Evolutionary conservation across 768 basidiomycete genomes (phyloP).

Genomic region (Paxillus involutus): DNA sequence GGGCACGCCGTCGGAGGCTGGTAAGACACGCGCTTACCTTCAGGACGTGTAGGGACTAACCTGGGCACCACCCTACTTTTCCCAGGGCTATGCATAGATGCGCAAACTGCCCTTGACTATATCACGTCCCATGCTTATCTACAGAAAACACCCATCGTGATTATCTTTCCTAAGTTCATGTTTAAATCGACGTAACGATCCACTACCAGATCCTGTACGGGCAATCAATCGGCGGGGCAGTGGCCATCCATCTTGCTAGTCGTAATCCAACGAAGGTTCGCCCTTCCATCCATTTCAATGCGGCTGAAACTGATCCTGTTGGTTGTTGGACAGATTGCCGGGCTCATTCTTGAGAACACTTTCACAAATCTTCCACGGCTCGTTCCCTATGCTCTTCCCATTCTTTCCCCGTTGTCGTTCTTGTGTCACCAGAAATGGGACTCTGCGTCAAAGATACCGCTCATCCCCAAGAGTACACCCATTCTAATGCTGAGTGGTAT

Average conservation of each 20-base stretch:
- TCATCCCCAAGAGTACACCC: conserved; percentile 64
- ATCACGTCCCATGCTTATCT: conserved; percentile 62
- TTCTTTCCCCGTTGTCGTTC: conserved; percentile 70
- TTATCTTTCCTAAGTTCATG: conserved; percentile 15
- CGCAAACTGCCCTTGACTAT: conserved; percentile 81
- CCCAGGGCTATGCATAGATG: conserved; percentile 79
- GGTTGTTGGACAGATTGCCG: conserved; percentile 53
- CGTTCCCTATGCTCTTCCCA: conserved; percentile 78
- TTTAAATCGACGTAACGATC: background rate
- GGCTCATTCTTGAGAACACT: conserved; percentile 90
- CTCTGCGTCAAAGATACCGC: conserved; percentile 61
- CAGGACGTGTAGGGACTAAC: background rate
- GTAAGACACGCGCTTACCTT: conserved; percentile 34
- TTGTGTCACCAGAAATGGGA: conserved; percentile 91
- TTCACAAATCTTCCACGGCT: conserved; percentile 83
- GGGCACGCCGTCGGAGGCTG: conserved; percentile 83
- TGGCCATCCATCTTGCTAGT: conserved; percentile 84
- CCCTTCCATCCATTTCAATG: background rate
- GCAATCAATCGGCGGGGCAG: conserved; percentile 90
- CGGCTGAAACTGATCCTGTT: background rate
- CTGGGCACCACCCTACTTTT: background rate
- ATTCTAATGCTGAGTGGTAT: conserved; percentile 82
- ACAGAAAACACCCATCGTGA: conserved; percentile 65
- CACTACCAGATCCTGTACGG: conserved; percentile 67
- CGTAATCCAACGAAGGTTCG: conserved; percentile 67